phyloP scores from a whole-genome alignment of 148 eudicot species.

The Limonium bicolor region DNA sequence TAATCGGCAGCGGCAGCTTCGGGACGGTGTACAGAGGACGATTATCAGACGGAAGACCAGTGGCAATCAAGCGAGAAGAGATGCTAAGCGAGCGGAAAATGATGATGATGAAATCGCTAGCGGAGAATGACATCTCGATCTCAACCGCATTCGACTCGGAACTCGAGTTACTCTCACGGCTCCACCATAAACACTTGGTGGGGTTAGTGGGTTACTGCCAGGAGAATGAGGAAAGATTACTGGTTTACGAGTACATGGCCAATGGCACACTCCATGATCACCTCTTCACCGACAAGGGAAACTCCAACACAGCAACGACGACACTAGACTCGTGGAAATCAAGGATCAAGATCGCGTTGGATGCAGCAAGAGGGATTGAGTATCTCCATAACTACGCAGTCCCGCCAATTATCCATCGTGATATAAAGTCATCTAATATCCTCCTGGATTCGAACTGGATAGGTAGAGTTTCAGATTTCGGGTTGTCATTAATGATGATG shows the following conservation, averaged over 20 bases:
- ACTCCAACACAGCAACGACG: no score
- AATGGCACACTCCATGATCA: conserved; percentile 40
- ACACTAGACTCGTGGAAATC: conserved; percentile 31
- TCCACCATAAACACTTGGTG: conserved; percentile 56
- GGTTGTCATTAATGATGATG: conserved; percentile 64
- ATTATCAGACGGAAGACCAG: conserved; percentile 33
- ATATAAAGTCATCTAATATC: conserved; percentile 89
- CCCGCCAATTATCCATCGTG: conserved; percentile 86
- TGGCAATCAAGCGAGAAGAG: conserved; percentile 55
- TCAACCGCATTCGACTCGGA: conserved; percentile 20
- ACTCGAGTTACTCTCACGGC: conserved; percentile 23
- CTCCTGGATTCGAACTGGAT: conserved; percentile 71
- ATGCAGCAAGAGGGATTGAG: conserved; percentile 53
- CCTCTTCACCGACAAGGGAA: conserved; percentile 16
- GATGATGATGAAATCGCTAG: conserved; percentile 3
- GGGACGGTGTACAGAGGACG: conserved; percentile 35
- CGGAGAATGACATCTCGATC: neutral
- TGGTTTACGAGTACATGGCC: conserved; percentile 45
- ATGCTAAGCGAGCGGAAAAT: conserved; percentile 5
- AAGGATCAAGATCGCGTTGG: conserved; percentile 46
- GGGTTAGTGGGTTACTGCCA: conserved; percentile 47
- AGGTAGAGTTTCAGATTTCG: conserved; percentile 95
- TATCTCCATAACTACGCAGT: conserved; percentile 57
- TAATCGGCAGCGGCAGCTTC: conserved; percentile 51
- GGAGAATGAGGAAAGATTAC: conserved; percentile 33